Conservation (phyloP, 371 early-diverging fungal species). For the Mucor irregularis region DNA sequence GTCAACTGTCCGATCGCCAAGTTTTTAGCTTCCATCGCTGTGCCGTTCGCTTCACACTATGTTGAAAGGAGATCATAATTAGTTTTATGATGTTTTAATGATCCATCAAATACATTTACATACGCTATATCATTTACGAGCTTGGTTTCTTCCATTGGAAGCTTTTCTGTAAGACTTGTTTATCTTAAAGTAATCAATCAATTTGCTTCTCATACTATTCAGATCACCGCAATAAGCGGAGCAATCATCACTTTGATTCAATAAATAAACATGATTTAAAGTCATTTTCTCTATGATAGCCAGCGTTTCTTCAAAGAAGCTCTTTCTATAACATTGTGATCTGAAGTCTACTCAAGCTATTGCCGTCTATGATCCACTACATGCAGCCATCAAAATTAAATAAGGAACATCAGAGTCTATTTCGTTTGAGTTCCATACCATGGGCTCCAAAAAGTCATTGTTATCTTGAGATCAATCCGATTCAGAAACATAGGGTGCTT, state of each 20-base stretch:
- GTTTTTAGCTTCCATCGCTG: slow-evolving; percentile 16
- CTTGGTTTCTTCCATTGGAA: slow-evolving; percentile 13
- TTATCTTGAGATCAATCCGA: slow-evolving; percentile 84
- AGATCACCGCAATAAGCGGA: slow-evolving; percentile 18
- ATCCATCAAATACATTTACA: slow-evolving; percentile 26
- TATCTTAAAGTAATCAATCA: slow-evolving; percentile 17
- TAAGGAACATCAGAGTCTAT: slow-evolving; percentile 10
- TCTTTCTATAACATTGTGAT: slow-evolving; percentile 5
- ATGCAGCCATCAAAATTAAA: slow-evolving; percentile 11
- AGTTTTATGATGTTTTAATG: slow-evolving; percentile 16
- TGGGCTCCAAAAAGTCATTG: slow-evolving; percentile 95
- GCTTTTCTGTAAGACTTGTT: slow-evolving; percentile 21
- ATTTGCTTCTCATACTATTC: slow-evolving; percentile 16
- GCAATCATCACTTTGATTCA: slow-evolving; percentile 16
- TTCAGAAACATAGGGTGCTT: slow-evolving; percentile 5
- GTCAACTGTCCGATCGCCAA: slow-evolving; percentile 12
- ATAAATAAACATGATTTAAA: slow-evolving; percentile 13
- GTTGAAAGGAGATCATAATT: slow-evolving; percentile 7
- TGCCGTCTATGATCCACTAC: slow-evolving; percentile 13
- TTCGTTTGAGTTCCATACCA: slow-evolving; percentile 26
- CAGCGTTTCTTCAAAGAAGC: slow-evolving; percentile 9
- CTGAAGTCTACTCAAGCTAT: slow-evolving; percentile 12
- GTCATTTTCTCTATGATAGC: slow-evolving; percentile 14
- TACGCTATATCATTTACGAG: slow-evolving; percentile 14
- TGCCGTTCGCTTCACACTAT: slow-evolving; percentile 12